Evolutionary conservation across 345 rosid species (phyloP), one percentile per base, ranked within the genome.

Genomic region (Arabidopsis suecica): DNA sequence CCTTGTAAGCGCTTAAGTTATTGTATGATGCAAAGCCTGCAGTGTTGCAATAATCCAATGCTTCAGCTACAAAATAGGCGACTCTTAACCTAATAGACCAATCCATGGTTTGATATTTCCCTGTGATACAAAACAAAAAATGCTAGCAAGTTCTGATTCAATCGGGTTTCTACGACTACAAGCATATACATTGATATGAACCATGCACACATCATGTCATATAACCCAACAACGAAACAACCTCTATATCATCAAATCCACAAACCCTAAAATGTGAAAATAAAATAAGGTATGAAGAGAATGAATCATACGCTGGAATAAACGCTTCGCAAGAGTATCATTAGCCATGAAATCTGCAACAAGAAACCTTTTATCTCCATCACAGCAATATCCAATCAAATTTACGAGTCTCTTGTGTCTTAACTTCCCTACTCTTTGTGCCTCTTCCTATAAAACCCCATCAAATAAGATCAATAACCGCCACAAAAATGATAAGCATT

Each of bases 331-430:
- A 66, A 94, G 93, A 42, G 88, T 91, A 81, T 88, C 96, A 69
- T 86, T 86, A n/a, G 91, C 87, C 93, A 94, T 83, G 73, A 79
- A 89, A 51, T 91, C 94, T 0, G 97, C 88, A 50, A 91, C 95
- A 37, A 94, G 88, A 81, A 91, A 54, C 78, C 97, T 89, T 84
- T 94, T 93, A 61, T 89, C 90, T 9, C 88, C 97, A 56, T 91
- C 93, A 47, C 96, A 91, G 74, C 97, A 94, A 69, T 89, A 94
- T 7, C 98, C 98, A 57, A 94, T 86, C 94, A 94, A 83, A 79
- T 91, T 83, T 10, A 90, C 95, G 37, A 94, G 23, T 69, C 89
- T 82, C 73, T 83, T 84, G 74, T 89, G 90, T 78, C 87, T 84
- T 78, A 94, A 65, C 77, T 79, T 86, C 60, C 96, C 95, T 20